Base-by-base conservation (phyloP, 2,329 filamentous ascomycete species). In the Talaromyces verruculosus region DNA sequence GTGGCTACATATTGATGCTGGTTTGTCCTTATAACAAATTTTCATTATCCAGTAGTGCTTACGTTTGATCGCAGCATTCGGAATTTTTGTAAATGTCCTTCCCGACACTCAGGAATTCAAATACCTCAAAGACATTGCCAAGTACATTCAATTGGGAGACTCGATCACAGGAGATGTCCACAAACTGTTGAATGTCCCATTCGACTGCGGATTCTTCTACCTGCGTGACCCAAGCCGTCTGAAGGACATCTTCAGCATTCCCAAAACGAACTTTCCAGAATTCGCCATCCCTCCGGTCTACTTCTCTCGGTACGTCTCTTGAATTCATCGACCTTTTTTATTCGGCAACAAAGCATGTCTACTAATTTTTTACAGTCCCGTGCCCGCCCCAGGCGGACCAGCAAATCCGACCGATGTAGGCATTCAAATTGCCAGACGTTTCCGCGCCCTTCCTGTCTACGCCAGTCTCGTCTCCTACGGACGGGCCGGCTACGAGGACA, bases 181-280 rank as follows among this genome's bases (percentile, higher is more conserved):
- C 41, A 61, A 61, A 51, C 35, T 61, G 28, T 30, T 61, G 59
- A 61, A 49, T 25, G 43, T 49, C 11, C 59, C 59, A 15, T 51
- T 61, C n/a, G 59, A 61, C 43, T 61, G 59, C 43, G 59, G 59
- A 35, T 61, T 61, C 43, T 61, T 61, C 58, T 49, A 51, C 43
- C 28, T 61, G 41, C 59, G 43, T 61, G 43, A 61, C 11, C 10
- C 17, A 49, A 47, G 19, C 59, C 25, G 19, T n/a, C 28, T 61
- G n/a, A 61, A 61, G 59, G 59, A 61, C 2, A 51, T 49, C 13
- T 61, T 61, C 28, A 30, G 59, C 41, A 37, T 49, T 51, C 59
- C 59, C 11, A 49, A 61, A 35, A 25, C 37, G 5, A 30, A 28
- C 10, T 61, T 49, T 13, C 37, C 41, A 28, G 41, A 61, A 37